phyloP scores from a whole-genome alignment of 2,329 filamentous ascomycete species.

The Pseudogymnoascus pannorum region DNA sequence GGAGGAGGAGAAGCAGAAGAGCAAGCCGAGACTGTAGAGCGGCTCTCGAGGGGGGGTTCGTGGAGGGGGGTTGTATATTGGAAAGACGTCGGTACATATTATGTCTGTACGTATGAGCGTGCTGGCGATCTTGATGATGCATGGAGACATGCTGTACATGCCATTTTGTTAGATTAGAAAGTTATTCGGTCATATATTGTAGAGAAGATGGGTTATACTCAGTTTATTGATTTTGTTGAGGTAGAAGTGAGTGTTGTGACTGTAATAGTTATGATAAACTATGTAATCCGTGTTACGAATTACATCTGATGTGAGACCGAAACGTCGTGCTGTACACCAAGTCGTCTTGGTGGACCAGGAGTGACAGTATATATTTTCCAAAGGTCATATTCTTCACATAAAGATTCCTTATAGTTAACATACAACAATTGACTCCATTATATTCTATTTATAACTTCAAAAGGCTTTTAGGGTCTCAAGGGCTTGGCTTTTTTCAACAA shows the following conservation, averaged over 20 bases:
- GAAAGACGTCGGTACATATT: neutral
- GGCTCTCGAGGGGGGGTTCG: neutral
- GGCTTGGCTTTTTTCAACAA: neutral
- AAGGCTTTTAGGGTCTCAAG: too few species aligned
- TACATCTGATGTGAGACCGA: neutral
- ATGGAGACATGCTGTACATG: neutral
- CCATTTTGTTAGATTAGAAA: neutral
- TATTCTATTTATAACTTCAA: neutral
- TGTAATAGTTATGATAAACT: neutral
- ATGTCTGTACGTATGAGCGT: neutral
- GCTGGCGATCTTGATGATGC: neutral
- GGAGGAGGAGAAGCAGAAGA: slow-evolving; percentile 21
- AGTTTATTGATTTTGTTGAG: neutral
- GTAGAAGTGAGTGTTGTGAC: neutral
- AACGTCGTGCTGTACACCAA: neutral
- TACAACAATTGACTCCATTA: neutral
- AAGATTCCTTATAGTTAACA: neutral
- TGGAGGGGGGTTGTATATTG: neutral
- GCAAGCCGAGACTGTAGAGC: neutral
- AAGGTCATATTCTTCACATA: neutral
- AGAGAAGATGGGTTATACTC: neutral
- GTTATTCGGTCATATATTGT: neutral
- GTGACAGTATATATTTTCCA: neutral
- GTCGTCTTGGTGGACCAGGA: neutral
- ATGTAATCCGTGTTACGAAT: neutral